Conservation (phyloP, 345 rosid genomes). For the Eucalyptus fibrosa region DNA sequence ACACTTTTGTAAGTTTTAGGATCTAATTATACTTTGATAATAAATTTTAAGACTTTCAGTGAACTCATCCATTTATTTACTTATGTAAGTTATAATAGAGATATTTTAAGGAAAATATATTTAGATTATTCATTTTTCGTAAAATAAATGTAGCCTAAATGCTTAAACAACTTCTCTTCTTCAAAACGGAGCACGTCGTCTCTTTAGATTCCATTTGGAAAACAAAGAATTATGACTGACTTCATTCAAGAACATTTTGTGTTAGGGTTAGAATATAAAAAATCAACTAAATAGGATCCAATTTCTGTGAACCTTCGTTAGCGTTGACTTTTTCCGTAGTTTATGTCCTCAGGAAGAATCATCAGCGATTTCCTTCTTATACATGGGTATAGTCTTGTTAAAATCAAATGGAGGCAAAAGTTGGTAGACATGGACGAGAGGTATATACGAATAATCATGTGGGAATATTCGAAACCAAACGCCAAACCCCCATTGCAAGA, state of each 20-base stretch:
- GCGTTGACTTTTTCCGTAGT: neutral
- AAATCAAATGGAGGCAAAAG: neutral
- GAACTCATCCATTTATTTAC: too few relatives aligned
- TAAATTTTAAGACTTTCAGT: too few relatives aligned
- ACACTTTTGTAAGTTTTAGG: too few relatives aligned
- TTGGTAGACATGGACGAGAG: neutral
- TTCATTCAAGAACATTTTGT: neutral
- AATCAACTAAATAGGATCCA: neutral
- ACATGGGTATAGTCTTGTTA: neutral
- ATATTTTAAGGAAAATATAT: too few relatives aligned
- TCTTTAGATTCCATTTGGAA: neutral
- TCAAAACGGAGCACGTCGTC: neutral
- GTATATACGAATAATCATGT: neutral
- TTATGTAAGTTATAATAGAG: neutral
- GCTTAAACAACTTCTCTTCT: too few relatives aligned
- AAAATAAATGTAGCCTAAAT: too few relatives aligned
- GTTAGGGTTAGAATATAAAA: neutral
- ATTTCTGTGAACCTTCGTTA: neutral
- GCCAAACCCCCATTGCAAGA: neutral
- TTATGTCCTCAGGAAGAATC: neutral
- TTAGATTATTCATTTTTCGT: too few relatives aligned
- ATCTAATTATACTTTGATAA: too few relatives aligned
- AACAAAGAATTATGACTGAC: neutral
- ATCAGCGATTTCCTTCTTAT: neutral
- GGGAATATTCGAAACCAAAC: neutral